Conservation (phyloP, 306 rosid genomes). For the Inga laurina region DNA sequence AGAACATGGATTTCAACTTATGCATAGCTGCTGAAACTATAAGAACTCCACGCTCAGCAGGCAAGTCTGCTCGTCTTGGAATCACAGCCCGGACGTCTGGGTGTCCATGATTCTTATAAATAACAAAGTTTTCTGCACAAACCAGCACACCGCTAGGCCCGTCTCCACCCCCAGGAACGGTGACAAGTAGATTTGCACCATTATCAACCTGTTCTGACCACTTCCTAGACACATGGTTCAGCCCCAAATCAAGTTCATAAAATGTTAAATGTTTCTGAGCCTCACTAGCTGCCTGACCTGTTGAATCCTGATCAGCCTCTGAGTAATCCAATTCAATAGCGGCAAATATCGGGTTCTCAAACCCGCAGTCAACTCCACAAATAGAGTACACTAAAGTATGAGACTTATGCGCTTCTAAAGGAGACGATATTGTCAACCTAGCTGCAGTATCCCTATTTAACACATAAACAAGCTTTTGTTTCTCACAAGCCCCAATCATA, state of each 20-base stretch:
- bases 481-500: constrained; percentile 95
- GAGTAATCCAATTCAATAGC: constrained; percentile 92
- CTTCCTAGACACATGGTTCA: constrained; percentile 93
- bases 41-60: constrained; percentile 88
- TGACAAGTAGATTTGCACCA: constrained; percentile 86
- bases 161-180: constrained; percentile 97
- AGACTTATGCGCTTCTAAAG: constrained; percentile 89
- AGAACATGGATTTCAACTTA: constrained; percentile 80
- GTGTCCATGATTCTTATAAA: constrained; percentile 93
- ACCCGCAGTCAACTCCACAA: constrained; percentile 94
- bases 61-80: constrained; percentile 83
- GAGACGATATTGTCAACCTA: constrained; percentile 91
- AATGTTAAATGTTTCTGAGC: constrained; percentile 83
- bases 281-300: constrained; percentile 79
- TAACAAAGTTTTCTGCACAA: constrained; percentile 94
- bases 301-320: constrained; percentile 82
- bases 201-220: constrained; percentile 97
- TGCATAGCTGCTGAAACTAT: constrained; percentile 92
- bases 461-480: constrained; percentile 91
- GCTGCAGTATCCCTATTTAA: constrained; percentile 92
- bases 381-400: constrained; percentile 88
- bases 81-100: constrained; percentile 88
- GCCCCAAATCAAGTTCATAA: constrained; percentile 94
- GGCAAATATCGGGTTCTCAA: constrained; percentile 94
- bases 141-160: constrained; percentile 98